Evolutionary conservation across 2,329 filamentous ascomycete genomes (phyloP), one percentile per base, ranked within the genome.

Genomic region (Fusarium sp.): DNA sequence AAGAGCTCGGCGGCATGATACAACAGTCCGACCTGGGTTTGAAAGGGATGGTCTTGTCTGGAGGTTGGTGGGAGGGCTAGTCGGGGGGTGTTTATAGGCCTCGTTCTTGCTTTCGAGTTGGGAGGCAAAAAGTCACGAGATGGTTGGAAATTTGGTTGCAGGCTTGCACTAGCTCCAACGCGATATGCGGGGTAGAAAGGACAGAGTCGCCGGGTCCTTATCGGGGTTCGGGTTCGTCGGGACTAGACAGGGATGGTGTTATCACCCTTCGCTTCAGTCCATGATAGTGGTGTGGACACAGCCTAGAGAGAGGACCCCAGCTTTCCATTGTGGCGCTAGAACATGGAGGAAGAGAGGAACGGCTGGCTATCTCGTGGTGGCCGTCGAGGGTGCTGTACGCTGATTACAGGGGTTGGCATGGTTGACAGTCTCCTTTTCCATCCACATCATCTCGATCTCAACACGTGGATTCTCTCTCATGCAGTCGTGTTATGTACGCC

Each of bases 1-100:
- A 62, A 6, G 72, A 58, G 38, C 59, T 62, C 29, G 72, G 64
- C 6, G 73, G 65, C 73, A 74, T 74, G 9, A 9, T 25, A 27
- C 7, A 27, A 16, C 13, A 9, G 18, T 42, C 18, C 2, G 18
- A 14, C 27, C 27, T 29, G 1, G 27, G 9, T 29, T 29, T 29
- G 10, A 29, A 29, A 11, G 27, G 27, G 9, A 29, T 4, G 27
- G 27, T 29, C 27, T 29, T 29, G 38, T 42, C 38, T 42, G 20
- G 38, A 14, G 33, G 16, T 55, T 36, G 27, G 53, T 27, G 27
- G 25, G 33, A 29, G 27, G 49, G 46, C 33, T 27, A 23, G 53
- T 20, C 9, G 16, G 53, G 34, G 33, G 33, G 33, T 27, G 27
- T 34, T 34, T 20, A 54, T 54, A 18, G 50, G 50, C n/a, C 25